Percentiles rank a stretch among this genome's conserved stretches.
These are phyloP conservation scores for Suillus plorans DNA, from an alignment of 768 basidiomycete genomes.

Conservation along the genomic window DNA sequence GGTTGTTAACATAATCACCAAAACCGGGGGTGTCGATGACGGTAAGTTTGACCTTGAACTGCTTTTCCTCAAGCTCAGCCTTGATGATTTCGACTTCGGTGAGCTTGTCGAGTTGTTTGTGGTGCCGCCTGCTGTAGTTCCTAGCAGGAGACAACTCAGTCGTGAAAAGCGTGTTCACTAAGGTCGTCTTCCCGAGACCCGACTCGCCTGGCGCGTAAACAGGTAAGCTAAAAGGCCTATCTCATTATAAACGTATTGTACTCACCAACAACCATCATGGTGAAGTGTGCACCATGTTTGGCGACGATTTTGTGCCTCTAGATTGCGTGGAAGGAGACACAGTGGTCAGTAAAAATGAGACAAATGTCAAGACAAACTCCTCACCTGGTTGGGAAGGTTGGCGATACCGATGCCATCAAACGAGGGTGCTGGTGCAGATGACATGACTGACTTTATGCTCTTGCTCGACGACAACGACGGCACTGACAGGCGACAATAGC, in stretches of 20 bases:
- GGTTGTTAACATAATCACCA: constrained; percentile 99
- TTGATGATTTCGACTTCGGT: constrained; percentile 99
- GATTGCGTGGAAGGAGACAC: constrained; percentile 12
- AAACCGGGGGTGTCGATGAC: constrained; percentile 99
- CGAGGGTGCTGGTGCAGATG: constrained; percentile 28
- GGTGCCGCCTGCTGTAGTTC: constrained; percentile 85
- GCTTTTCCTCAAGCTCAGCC: constrained; percentile 97
- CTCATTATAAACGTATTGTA: not conserved
- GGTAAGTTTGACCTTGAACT: constrained; percentile 98
- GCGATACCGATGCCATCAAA: constrained; percentile 90
- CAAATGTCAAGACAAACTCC: constrained; percentile 16
- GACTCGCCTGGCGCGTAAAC: constrained; percentile 73
- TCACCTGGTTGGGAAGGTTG: constrained; percentile 96
- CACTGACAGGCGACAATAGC: constrained; percentile 4
- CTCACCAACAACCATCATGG: constrained; percentile 96
- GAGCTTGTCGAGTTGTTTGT: constrained; percentile 97
- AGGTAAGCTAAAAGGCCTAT: not conserved
- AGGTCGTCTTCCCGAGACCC: constrained; percentile 94
- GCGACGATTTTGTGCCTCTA: constrained; percentile 99
- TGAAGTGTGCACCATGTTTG: constrained; percentile 96
- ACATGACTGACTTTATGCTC: constrained; percentile 20
- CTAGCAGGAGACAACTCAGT: constrained; percentile 92
- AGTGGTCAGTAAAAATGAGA: constrained; percentile 11
- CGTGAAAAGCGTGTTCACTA: constrained; percentile 98
- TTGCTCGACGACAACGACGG: constrained; percentile 15